Percentiles rank a stretch among this genome's conserved stretches.
These are phyloP conservation scores for Terana coerulea DNA, from an alignment of 768 basidiomycete genomes.

Conservation along the genomic window DNA sequence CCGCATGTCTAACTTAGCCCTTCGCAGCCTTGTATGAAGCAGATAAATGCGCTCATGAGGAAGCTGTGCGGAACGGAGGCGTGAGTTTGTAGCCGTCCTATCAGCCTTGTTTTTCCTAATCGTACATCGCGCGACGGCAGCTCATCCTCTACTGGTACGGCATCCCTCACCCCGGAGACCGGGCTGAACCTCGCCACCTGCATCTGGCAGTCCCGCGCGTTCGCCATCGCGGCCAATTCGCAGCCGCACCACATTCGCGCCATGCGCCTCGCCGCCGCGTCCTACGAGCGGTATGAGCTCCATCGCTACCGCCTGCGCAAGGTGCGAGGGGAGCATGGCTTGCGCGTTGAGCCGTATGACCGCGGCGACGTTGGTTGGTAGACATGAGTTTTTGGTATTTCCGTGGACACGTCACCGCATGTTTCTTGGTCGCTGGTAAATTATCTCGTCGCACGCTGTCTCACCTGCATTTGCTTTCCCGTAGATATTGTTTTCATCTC, in stretches of 20 bases:
- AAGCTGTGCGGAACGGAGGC: slow-evolving; percentile 84
- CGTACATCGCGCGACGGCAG: slow-evolving; percentile 30
- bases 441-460: too few relatives aligned
- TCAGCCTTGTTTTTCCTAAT: background rate
- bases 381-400: too few relatives aligned
- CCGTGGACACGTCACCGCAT: too few relatives aligned
- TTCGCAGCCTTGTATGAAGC: slow-evolving; percentile 77
- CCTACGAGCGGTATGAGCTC: slow-evolving; percentile 77
- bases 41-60: slow-evolving; percentile 86
- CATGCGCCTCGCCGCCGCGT: slow-evolving; percentile 70
- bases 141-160: slow-evolving; percentile 96
- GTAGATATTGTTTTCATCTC: too few relatives aligned
- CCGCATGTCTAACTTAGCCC: too few relatives aligned
- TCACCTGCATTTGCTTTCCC: too few relatives aligned
- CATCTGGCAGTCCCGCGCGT: slow-evolving; percentile 88
- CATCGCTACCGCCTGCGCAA: slow-evolving; percentile 77
- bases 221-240: slow-evolving; percentile 77
- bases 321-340: slow-evolving; percentile 47
- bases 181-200: slow-evolving; percentile 93
- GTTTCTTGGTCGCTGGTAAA: too few relatives aligned
- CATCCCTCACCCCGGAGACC: slow-evolving; percentile 64
- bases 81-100: slow-evolving; percentile 38
- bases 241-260: slow-evolving; percentile 80
- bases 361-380: slow-evolving; percentile 72
- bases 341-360: slow-evolving; percentile 58